Base-by-base conservation (phyloP, 2,329 filamentous ascomycete species). In the Fusarium haematococcum region DNA sequence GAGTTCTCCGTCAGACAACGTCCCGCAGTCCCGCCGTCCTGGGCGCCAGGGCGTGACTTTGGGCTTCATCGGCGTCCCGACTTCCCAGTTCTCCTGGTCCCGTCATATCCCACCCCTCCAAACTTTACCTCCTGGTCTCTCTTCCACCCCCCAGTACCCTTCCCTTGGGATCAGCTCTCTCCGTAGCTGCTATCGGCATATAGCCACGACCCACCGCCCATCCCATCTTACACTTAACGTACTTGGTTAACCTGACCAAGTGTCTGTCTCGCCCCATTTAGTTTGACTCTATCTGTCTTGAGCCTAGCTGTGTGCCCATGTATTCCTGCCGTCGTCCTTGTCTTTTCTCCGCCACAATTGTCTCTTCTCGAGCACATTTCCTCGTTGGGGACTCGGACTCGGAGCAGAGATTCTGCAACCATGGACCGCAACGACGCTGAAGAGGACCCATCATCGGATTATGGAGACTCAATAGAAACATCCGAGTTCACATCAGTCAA, bases 401-500 rank as follows among this genome's bases (percentile, higher is more conserved):
- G 61, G 50, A 37, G 41, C 63, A 65, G 45, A 74, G 48, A 43
- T 56, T 60, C 62, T 48, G 35, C 45, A 67, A 66, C 60, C 39
- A 80, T 80, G 78, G 74, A 78, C 30, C 75, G 56, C 20, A 73
- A 75, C 39, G 69, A 74, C 48, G 63, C 73, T 7, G 79, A 81
- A 25, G 79, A 82, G 33, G 79, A 80, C 59, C 75, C 78, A 69
- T 83, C 82, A 18, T 86, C 84, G 23, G 84, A 85, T 71, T 86
- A 85, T 65, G 80, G 76, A 43, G 81, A 79, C 16, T 85, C 83
- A 9, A 59, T 81, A 48, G 75, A 77, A 25, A 79, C 81, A 13
- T 85, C 84, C 14, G 82, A 84, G 67, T 84, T 85, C 64, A 85
- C 84, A 4, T 84, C 83, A 4, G 79, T 85, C 58, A 81, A 82